Evolutionary conservation across 2,329 filamentous ascomycete species (phyloP), one percentile per base, ranked within the genome.

Genomic region (Boeremia exigua): DNA sequence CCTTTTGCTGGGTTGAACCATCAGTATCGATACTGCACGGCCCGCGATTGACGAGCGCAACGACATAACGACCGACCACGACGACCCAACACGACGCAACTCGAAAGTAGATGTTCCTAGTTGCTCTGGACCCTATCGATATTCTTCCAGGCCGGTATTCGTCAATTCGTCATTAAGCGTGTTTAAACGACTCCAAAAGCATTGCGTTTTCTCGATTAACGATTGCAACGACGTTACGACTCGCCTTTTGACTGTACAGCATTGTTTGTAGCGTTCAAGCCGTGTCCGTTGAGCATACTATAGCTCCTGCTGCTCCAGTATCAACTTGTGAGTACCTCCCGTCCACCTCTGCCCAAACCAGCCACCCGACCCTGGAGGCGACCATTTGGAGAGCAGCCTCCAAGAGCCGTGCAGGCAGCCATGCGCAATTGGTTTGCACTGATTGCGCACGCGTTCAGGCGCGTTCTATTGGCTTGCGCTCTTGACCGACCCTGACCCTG

Each of bases 141-240:
- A 68, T 72, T 69, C 61, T 67, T 72, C 54, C 60, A 49, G 63
- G 60, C 61, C 58, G 65, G 60, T 61, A 46, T 64, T 61, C 56
- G 62, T 69, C 64, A 54, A 64, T 68, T 71, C 65, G 56, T 67
- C 62, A 51, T 56, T 61, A 65, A 66, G 63, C 67, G 59, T 69
- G 60, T 70, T 65, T 72, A 68, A 68, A 49, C 66, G 59, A 61
- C 58, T 58, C 40, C 58, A 60, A 74, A 70, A 75, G 67, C 69
- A 60, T 66, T 66, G 67, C 58, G 37, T 57, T 54, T 60, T 58
- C 60, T 51, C 61, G 64, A 65, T 70, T 75, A 55, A 75, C 73
- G 73, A 75, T 68, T 66, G 69, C 71, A 66, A 76, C 74, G 74
- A 76, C 69, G 47, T 75, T 59, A 76, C 74, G 73, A 76, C 70